These are phyloP conservation scores for Lentinula raphanica DNA, from an alignment of 768 basidiomycete genomes.

Conservation along the genomic window DNA sequence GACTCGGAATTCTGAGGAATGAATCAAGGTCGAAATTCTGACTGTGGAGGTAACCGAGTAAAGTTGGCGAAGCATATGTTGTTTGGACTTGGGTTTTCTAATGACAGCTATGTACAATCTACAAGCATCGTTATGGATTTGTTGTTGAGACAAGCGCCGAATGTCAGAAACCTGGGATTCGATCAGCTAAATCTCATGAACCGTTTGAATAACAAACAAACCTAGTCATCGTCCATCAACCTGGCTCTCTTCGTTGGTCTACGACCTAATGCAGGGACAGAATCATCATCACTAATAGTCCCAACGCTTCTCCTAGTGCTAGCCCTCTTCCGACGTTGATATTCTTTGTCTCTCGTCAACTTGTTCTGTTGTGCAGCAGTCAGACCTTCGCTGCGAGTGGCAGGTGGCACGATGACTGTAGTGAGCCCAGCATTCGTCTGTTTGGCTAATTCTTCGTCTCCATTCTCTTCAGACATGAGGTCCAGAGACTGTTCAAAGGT, in stretches of 20 bases:
- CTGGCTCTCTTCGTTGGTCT: conserved; percentile 68
- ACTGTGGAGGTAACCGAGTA: too few relatives aligned
- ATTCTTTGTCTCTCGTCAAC: conserved; percentile 66
- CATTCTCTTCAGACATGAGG: conserved; percentile 59
- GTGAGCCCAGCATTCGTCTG: conserved; percentile 69
- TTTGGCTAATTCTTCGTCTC: conserved; percentile 60
- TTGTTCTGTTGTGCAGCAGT: conserved; percentile 73
- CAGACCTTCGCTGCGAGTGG: conserved; percentile 60
- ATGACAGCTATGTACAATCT: too few relatives aligned
- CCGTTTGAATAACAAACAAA: neutral
- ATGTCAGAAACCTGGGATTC: neutral
- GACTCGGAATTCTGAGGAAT: too few relatives aligned
- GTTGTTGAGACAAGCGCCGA: too few relatives aligned
- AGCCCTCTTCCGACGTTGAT: conserved; percentile 72
- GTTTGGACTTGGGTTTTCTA: too few relatives aligned
- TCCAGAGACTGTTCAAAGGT: conserved; percentile 58
- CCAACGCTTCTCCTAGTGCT: conserved; percentile 56
- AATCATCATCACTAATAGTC: conserved; percentile 71
- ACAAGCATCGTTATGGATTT: too few relatives aligned
- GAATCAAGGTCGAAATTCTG: too few relatives aligned
- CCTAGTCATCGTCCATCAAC: conserved; percentile 59
- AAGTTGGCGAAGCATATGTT: too few relatives aligned
- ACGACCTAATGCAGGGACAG: conserved; percentile 44
- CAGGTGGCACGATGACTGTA: conserved; percentile 74
- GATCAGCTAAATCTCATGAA: neutral